Evolutionary conservation across 1,139 yeast genomes (phyloP).

Genomic region (Taphrina deformans): DNA sequence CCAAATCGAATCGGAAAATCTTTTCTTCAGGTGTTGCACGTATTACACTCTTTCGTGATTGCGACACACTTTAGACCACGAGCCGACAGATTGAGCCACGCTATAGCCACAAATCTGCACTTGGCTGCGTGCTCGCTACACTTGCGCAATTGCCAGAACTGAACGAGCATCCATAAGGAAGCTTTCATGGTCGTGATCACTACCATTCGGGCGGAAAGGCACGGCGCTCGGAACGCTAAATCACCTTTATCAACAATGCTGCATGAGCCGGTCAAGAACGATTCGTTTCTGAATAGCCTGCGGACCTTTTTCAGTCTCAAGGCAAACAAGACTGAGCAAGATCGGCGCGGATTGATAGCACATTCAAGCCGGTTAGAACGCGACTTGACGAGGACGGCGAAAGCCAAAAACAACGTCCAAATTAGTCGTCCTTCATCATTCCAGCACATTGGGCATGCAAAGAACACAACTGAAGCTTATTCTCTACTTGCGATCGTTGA

Average conservation of each 20-base stretch:
- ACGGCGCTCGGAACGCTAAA: neutral
- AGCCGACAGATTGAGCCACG: neutral
- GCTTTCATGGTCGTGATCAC: neutral
- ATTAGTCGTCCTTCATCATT: conserved; percentile 3
- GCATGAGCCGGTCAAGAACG: conserved; percentile 9
- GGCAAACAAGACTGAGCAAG: neutral
- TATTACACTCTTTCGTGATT: no score
- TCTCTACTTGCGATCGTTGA: neutral
- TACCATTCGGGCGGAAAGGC: neutral
- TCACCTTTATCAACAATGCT: neutral
- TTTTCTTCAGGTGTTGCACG: no score
- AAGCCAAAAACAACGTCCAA: neutral
- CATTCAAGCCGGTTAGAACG: neutral
- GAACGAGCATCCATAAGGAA: no score
- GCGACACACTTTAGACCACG: neutral
- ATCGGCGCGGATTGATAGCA: neutral
- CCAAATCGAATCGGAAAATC: neutral
- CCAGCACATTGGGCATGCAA: conserved; percentile 11
- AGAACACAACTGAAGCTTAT: neutral
- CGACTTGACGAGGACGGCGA: neutral
- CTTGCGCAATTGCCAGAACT: no score
- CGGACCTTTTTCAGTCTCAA: conserved; percentile 6
- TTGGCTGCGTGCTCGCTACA: neutral
- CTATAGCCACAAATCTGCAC: neutral
- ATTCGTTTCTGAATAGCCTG: neutral